Conservation (phyloP, 208 protist genomes). For the Trypanosomatidae sp. region DNA sequence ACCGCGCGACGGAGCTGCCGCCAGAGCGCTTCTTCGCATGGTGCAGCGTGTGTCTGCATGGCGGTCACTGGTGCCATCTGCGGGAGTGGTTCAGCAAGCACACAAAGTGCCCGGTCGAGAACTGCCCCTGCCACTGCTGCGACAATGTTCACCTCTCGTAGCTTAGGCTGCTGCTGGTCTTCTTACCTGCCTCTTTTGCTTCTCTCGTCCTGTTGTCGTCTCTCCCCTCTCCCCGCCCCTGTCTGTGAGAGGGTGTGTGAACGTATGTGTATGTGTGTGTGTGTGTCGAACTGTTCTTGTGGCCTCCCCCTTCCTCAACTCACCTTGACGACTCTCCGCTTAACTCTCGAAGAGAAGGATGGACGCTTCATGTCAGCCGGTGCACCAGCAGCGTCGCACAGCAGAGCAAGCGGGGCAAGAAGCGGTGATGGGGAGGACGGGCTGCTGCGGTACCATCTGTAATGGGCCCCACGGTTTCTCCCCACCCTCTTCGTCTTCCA, state of each 20-base stretch:
- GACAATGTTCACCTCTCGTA: slow-evolving; percentile 15
- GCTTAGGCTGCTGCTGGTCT: background rate
- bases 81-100: slow-evolving; percentile 88
- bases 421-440: background rate
- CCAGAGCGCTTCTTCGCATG: slow-evolving; percentile 72
- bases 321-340: background rate
- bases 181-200: background rate
- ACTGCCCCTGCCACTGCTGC: slow-evolving; percentile 76
- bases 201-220: background rate
- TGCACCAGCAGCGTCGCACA: background rate
- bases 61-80: slow-evolving; percentile 81
- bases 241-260: background rate
- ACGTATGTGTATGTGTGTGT: background rate
- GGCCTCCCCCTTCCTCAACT: background rate
- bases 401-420: background rate
- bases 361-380: background rate
- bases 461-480: background rate
- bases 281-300: background rate
- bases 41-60: slow-evolving; percentile 89
- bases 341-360: background rate
- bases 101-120: slow-evolving; percentile 78
- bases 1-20: slow-evolving; percentile 36
- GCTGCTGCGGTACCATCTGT: background rate
- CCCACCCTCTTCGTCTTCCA: background rate
- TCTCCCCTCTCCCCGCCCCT: background rate